Evolutionary conservation across 306 rosid genomes (phyloP), one percentile per base, ranked within the genome.

Genomic region (Abrus pulchellus): DNA sequence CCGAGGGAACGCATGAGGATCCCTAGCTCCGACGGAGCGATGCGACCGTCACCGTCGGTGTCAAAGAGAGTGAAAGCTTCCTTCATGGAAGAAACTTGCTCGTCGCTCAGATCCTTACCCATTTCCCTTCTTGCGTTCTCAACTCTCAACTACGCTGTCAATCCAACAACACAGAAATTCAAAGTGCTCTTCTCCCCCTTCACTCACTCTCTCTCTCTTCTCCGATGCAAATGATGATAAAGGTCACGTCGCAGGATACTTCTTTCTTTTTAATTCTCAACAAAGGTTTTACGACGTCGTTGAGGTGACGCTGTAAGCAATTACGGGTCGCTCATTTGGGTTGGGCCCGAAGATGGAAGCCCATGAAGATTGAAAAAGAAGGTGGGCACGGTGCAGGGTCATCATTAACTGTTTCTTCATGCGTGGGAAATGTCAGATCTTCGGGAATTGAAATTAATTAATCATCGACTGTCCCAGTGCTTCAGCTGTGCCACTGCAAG

Each of bases 1-100:
- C 98, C 99, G 7, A 96, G 92, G 3, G 97, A 96, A 0, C 99
- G 91, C 99, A 96, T 96, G 30, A 96, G 97, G 87, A 96, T 96
- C 62, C 99, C 99, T 0, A 96, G 91, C 77, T 96, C 99, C n/a
- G 98, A 93, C 1, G 98, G 97, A 3, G 99, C 97, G 89, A 96
- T 92, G 90, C 87, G 84, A 7, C 99, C 99, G 61, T 93, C 93
- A 9, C 88, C 87, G 85, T 92, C 97, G 4, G 97, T 88, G 70
- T 93, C 98, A 82, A 96, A 96, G 49, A 96, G 94, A 9, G 90
- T 87, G 96, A 96, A 96, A 8, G 99, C 99, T 87, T 93, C 97
- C 76, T 88, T 93, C 98, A 96, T 96, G 1, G 99, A 92, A 14
- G 93, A 87, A 20, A 93, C 90, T 76, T 93, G 99, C 5, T 96